Percentiles rank a stretch among this genome's conserved stretches.
phyloP scores from a whole-genome alignment of 108 stramenopile genomes.

The Nitzschia putrida region DNA sequence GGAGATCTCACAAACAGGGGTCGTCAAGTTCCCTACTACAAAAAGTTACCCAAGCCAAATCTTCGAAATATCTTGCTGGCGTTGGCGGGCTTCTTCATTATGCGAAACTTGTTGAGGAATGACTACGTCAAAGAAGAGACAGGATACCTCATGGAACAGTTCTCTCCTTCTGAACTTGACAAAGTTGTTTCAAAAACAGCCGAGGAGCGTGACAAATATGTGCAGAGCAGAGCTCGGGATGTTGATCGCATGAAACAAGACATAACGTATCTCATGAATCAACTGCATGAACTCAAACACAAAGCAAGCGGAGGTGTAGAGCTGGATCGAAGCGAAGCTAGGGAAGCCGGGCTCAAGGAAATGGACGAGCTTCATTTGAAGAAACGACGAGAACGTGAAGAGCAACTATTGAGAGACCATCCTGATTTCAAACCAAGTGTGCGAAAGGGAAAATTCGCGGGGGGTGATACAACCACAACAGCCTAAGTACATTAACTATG shows the following conservation, averaged over 20 bases:
- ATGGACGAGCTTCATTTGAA: conserved; percentile 31
- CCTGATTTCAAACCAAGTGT: conserved; percentile 32
- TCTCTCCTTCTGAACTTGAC: conserved; percentile 19
- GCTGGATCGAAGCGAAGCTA: not conserved
- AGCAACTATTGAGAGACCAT: conserved; percentile 27
- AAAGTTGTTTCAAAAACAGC: conserved; percentile 9
- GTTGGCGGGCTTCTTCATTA: conserved; percentile 20
- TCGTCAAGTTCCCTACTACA: not conserved
- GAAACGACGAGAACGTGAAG: conserved; percentile 26
- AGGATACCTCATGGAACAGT: conserved; percentile 11
- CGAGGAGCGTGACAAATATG: conserved; percentile 5
- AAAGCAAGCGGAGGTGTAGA: conserved; percentile 1
- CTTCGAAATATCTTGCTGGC: conserved; percentile 24
- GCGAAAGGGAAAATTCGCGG: not conserved
- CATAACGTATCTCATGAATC: conserved; percentile 6
- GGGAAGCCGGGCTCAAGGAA: conserved; percentile 16
- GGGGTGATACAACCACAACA: not conserved
- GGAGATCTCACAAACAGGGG: not conserved
- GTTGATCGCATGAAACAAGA: conserved; percentile 27
- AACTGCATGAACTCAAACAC: not conserved
- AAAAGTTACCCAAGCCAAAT: conserved; percentile 20
- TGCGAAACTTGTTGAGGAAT: conserved; percentile 29
- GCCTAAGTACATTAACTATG: no score
- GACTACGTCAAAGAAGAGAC: conserved; percentile 32
- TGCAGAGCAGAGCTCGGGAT: conserved; percentile 9